Percentiles rank a stretch among this genome's conserved stretches.
Conservation (phyloP, 1,284 basidiomycete species). For the Phellopilus nigrolimitatus region DNA sequence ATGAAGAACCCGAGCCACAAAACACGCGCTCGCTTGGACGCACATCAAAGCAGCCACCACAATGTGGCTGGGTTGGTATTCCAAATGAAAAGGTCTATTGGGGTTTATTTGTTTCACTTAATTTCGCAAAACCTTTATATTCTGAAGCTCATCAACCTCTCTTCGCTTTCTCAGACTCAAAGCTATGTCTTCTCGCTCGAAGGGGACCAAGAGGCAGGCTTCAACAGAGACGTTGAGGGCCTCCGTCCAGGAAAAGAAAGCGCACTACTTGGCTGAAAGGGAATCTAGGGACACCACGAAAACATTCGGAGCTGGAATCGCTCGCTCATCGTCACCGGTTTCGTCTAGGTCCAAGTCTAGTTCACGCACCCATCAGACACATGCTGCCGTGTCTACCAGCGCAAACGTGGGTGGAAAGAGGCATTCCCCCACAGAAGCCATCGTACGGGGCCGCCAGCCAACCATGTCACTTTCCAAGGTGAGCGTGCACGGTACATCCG, state of each 20-base stretch:
- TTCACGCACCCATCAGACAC: not conserved
- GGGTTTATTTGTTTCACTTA: too few relatives aligned
- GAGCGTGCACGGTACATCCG: not conserved
- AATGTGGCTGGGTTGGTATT: not conserved
- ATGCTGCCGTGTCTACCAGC: not conserved
- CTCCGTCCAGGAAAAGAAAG: not conserved
- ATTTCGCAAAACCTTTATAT: too few relatives aligned
- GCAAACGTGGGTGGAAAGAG: not conserved
- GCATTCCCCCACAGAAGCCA: not conserved
- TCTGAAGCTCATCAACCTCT: too few relatives aligned
- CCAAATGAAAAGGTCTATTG: too few relatives aligned
- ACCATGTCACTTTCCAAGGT: not conserved
- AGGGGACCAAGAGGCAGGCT: not conserved
- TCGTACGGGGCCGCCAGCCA: not conserved
- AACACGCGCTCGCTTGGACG: not conserved
- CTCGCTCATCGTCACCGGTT: not conserved
- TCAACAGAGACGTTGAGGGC: constrained; percentile 5
- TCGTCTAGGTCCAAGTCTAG: not conserved
- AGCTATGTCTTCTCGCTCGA: not conserved
- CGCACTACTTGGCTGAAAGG: constrained; percentile 6
- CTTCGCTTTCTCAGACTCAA: too few relatives aligned
- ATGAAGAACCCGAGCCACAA: too few relatives aligned
- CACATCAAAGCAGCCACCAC: not conserved
- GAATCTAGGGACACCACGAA: not conserved
- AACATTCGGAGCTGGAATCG: not conserved